phyloP scores from a whole-genome alignment of 495 filamentous ascomycete species.

The Tuber magnatum region DNA sequence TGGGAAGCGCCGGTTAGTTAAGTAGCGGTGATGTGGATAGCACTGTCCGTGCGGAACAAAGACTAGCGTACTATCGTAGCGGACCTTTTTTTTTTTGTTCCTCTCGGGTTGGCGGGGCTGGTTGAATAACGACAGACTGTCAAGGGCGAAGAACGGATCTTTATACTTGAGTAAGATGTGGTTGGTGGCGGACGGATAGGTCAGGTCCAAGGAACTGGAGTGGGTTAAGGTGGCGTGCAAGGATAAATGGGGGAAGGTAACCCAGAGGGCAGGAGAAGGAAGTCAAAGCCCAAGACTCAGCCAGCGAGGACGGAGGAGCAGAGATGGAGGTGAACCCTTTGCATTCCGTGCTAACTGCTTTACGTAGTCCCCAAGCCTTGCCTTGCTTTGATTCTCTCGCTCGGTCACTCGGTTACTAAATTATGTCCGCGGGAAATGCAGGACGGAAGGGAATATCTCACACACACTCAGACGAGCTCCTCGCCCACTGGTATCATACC shows the following conservation, averaged over 20 bases:
- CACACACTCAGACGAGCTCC: neutral
- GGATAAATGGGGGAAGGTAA: neutral
- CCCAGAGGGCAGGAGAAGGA: neutral
- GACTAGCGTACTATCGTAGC: neutral
- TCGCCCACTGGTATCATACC: neutral
- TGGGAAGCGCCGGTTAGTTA: neutral
- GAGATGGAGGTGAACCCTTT: neutral
- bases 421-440: neutral
- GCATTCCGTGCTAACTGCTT: neutral
- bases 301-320: neutral
- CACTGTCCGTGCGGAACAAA: neutral
- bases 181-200: neutral
- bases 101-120: neutral
- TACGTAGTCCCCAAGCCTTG: neutral
- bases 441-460: neutral
- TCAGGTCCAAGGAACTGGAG: neutral
- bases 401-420: neutral
- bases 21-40: neutral
- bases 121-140: neutral
- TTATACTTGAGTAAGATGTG: constrained; percentile 2
- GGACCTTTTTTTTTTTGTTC: neutral
- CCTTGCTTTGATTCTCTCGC: neutral
- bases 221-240: neutral
- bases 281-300: neutral
- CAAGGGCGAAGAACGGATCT: neutral